phyloP scores from a whole-genome alignment of 805 yeast genomes.

The Torulaspora microellipsoides region DNA sequence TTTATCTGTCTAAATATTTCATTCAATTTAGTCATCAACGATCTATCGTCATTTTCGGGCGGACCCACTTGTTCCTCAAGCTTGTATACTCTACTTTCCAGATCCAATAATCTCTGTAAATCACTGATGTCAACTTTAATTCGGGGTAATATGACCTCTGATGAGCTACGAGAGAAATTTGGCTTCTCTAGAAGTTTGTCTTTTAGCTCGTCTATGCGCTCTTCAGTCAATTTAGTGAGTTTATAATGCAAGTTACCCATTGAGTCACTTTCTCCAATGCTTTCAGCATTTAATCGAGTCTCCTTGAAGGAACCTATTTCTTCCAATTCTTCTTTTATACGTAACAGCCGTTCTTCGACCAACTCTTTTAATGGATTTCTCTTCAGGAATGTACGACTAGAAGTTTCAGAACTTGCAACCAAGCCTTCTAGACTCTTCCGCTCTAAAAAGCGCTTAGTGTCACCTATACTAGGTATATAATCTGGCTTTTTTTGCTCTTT shows the following conservation, averaged over 20 bases:
- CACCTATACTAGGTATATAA: not conserved
- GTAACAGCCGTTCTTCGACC: conserved; percentile 9
- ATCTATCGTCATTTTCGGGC: conserved; percentile 6
- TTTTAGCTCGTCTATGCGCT: not conserved
- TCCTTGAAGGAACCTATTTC: conserved; percentile 6
- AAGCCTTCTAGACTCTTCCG: not conserved
- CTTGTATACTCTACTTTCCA: conserved; percentile 20
- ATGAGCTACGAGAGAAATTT: not conserved
- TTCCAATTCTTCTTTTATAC: conserved; percentile 12
- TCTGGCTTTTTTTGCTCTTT: not conserved
- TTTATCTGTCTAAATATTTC: conserved; percentile 29
- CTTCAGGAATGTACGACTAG: not conserved
- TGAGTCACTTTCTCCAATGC: not conserved
- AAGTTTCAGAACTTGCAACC: not conserved
- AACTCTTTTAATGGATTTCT: not conserved
- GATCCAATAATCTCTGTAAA: conserved; percentile 7
- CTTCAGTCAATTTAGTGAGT: not conserved
- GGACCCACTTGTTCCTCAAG: conserved; percentile 20
- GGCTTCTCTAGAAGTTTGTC: not conserved
- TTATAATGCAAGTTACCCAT: conserved; percentile 3
- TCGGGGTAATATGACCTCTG: conserved; percentile 1
- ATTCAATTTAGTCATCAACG: conserved; percentile 27
- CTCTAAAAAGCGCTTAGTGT: not conserved
- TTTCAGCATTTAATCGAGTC: conserved; percentile 1
- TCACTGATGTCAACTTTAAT: conserved; percentile 9